Evolutionary conservation across 331 rosid species (phyloP).

Genomic region (Pyracantha coccinea): DNA sequence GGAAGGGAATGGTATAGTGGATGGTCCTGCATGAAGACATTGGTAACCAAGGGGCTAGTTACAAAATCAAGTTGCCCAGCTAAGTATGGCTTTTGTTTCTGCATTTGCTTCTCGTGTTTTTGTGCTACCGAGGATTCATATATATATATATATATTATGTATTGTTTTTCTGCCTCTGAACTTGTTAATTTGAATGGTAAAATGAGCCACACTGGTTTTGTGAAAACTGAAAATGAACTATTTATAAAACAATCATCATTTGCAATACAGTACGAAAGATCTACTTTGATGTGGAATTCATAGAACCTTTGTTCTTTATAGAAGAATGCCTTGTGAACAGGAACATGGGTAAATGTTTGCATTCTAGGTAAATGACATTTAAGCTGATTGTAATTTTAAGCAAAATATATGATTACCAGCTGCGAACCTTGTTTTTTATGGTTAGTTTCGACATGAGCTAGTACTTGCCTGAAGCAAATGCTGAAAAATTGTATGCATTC

Average conservation of each 20-base stretch:
- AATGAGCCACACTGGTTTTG: not conserved
- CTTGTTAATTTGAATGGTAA: not conserved
- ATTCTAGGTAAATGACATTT: not conserved
- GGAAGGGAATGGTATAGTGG: conserved; percentile 86
- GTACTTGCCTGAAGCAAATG: not conserved
- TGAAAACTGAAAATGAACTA: not conserved
- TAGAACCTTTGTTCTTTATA: too few relatives aligned
- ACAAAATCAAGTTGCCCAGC: conserved; percentile 90
- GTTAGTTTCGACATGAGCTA: not conserved
- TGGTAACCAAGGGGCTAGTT: conserved; percentile 69
- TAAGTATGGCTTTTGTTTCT: conserved; percentile 44
- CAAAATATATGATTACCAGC: not conserved
- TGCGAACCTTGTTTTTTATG: not conserved
- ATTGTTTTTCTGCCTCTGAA: not conserved
- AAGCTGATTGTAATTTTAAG: not conserved
- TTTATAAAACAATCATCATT: not conserved
- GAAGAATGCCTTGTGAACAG: not conserved
- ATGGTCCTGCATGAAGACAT: conserved; percentile 85
- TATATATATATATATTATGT: not conserved
- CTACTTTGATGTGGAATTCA: not conserved
- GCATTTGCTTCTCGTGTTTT: not conserved
- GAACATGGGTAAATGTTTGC: not conserved
- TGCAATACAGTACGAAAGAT: not conserved
- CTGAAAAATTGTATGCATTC: not conserved
- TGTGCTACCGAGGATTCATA: not conserved